These are phyloP conservation scores for Phytopythium chamaehyphon DNA, from an alignment of 352 stramenopile species.

Conservation along the genomic window DNA sequence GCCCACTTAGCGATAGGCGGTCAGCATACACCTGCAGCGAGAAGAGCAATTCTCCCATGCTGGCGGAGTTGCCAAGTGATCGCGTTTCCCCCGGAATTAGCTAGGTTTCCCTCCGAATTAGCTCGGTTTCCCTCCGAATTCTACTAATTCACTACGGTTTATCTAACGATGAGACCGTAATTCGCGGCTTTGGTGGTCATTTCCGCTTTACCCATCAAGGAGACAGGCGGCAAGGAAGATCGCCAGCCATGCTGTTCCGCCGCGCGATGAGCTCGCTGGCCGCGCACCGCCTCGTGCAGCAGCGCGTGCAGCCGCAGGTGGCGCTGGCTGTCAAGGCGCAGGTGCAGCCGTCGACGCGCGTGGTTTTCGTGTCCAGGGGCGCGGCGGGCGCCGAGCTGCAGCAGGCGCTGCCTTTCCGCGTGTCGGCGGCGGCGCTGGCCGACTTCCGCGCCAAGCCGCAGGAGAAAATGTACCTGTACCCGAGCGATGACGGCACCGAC, in stretches of 20 bases:
- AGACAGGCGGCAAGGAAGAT: neutral
- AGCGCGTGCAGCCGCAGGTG: slow-evolving; percentile 52
- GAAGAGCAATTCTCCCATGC: slow-evolving; percentile 25
- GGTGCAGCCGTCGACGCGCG: slow-evolving; percentile 28
- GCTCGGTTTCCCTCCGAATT: no score
- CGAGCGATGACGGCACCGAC: slow-evolving; percentile 29
- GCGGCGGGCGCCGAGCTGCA: slow-evolving; percentile 21
- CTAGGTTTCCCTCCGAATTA: no score
- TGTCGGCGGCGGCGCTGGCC: slow-evolving; percentile 52
- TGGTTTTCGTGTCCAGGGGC: slow-evolving; percentile 47
- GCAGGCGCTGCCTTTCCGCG: slow-evolving; percentile 50
- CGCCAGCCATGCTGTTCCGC: slow-evolving; percentile 17
- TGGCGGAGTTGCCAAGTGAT: no score
- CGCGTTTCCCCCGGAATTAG: no score
- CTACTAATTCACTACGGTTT: no score
- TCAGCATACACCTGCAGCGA: slow-evolving; percentile 39
- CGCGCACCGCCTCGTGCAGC: slow-evolving; percentile 56
- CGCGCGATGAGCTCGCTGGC: slow-evolving; percentile 42
- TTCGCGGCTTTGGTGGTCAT: no score
- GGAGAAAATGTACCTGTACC: slow-evolving; percentile 74
- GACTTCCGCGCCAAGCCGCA: slow-evolving; percentile 66
- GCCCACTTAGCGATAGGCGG: slow-evolving; percentile 8
- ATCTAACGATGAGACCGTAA: no score
- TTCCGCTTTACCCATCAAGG: neutral
- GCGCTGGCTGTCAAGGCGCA: slow-evolving; percentile 19